These are phyloP conservation scores for Colletotrichum sp. DNA, from an alignment of 2,329 filamentous ascomycete genomes.

Conservation along the genomic window DNA sequence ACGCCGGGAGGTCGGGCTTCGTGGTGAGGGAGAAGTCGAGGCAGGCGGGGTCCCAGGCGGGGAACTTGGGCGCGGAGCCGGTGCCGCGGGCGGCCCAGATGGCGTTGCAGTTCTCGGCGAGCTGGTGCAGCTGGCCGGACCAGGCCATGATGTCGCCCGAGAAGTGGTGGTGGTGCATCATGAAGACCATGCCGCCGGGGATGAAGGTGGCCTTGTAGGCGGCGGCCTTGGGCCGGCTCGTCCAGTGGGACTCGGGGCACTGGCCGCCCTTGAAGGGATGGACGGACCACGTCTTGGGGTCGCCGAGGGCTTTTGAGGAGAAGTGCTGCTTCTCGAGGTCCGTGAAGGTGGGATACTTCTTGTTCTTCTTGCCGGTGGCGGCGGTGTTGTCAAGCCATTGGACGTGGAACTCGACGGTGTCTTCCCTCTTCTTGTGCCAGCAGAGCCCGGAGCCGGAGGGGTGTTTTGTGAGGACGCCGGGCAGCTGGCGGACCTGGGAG, in stretches of 20 bases:
- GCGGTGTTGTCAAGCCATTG: conserved; percentile 36
- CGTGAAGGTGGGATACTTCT: conserved; percentile 31
- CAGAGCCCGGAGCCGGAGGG: conserved; percentile 38
- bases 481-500: conserved; percentile 40
- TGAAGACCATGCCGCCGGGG: conserved; percentile 43
- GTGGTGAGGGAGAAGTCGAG: conserved; percentile 40
- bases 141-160: conserved; percentile 48
- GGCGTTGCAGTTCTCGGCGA: conserved; percentile 47
- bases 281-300: conserved; percentile 37
- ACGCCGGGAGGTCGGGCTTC: conserved; percentile 27
- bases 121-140: conserved; percentile 39
- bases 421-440: conserved; percentile 33
- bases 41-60: conserved; percentile 31
- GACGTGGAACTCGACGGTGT: conserved; percentile 37
- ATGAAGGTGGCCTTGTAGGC: conserved; percentile 47
- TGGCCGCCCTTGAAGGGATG: conserved; percentile 43
- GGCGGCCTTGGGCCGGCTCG: conserved; percentile 34
- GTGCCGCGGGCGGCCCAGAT: conserved; percentile 4
- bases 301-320: conserved; percentile 32
- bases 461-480: conserved; percentile 42
- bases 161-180: conserved; percentile 47
- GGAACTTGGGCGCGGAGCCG: not conserved
- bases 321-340: conserved; percentile 42
- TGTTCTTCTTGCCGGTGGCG: not conserved
- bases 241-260: conserved; percentile 39